Evolutionary conservation across 805 yeast genomes (phyloP), one percentile per base, ranked within the genome.

Genomic region (Ogataea trehalophila): DNA sequence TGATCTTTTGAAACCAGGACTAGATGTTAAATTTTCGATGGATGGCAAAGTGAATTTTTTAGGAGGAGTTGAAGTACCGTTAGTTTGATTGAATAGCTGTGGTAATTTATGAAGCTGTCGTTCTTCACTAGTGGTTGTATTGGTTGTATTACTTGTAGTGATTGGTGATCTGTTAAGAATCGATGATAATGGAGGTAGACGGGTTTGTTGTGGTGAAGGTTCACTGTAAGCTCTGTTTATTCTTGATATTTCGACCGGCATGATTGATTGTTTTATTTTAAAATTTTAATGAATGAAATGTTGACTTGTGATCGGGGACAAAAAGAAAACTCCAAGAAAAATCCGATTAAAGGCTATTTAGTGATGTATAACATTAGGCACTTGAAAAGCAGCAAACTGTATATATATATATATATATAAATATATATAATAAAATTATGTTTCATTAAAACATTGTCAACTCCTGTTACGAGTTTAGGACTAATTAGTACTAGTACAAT

Each of bases 131-230:
- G 17, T 41, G 40, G 31, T n/a, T 6, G 37, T 41, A 29, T 43
- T 41, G 22, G 42, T 26, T 16, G 37, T 41, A 29, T 43, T 41
- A 17, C 40, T 26, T 16, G 26, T 18, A 4, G 18, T 20, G 23
- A 36, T 37, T 20, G 58, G 54, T 17, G 54, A 50, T 17, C 45
- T 39, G 37, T 52, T 50, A 13, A 60, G 47, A 14, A 60, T 44
- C 16, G 62, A 50, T 4, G 62, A 52, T 20, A 60, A 51, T n/a
- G 64, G 60, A 20, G 64, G 64, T 38, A 60, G 46, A 37, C 58
- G 52, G 31, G 57, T 53, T 26, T 47, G 54, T 34, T 49, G 43
- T 15, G 60, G 60, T 14, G 62, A 57, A n/a, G 60, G 60, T 31
- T 57, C 61, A 34, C 57, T 53, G 36, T 56, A 53, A 41, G 62